phyloP scores from a whole-genome alignment of 2,329 filamentous ascomycete species.

The Alternaria incomplexa region DNA sequence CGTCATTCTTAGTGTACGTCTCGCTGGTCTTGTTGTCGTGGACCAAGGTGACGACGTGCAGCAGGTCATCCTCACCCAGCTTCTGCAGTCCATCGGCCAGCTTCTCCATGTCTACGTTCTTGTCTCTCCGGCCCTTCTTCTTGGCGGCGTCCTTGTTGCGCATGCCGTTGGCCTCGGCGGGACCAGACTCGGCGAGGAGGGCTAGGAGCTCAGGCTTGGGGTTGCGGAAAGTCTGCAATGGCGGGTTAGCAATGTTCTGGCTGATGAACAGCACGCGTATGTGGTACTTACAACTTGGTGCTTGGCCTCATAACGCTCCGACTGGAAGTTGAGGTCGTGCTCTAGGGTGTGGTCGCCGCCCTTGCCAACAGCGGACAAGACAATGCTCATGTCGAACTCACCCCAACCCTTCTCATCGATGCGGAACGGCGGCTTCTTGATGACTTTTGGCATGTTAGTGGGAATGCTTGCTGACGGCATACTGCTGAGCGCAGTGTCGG shows the following conservation, averaged over 20 bases:
- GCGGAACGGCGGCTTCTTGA: constrained; percentile 84
- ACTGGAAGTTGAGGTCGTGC: constrained; percentile 92
- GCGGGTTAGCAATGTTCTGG: neutral
- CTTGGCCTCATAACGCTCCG: constrained; percentile 79
- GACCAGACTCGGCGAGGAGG: constrained; percentile 80
- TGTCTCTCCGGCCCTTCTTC: constrained; percentile 75
- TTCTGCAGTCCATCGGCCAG: constrained; percentile 89
- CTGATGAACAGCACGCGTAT: neutral
- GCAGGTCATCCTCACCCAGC: constrained; percentile 88
- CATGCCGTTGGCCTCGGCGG: constrained; percentile 68
- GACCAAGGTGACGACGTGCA: constrained; percentile 96
- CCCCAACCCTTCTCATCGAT: constrained; percentile 97
- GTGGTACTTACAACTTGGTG: constrained; percentile 69
- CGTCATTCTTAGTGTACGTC: constrained; percentile 96
- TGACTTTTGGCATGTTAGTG: constrained; percentile 48
- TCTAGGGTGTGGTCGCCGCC: constrained; percentile 76
- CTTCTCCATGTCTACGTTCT: constrained; percentile 90
- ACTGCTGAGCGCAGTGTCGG: neutral
- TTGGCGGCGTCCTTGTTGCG: constrained; percentile 72
- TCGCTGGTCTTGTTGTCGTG: constrained; percentile 95
- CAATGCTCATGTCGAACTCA: constrained; percentile 94
- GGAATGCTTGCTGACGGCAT: neutral
- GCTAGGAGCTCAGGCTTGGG: constrained; percentile 85
- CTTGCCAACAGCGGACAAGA: constrained; percentile 84
- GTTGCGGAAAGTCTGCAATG: constrained; percentile 78